A percentile compares a stretch with the other conserved stretches of the same genome.
Conservation (phyloP, 2,329 filamentous ascomycete genomes). For the Thelonectria blattea region DNA sequence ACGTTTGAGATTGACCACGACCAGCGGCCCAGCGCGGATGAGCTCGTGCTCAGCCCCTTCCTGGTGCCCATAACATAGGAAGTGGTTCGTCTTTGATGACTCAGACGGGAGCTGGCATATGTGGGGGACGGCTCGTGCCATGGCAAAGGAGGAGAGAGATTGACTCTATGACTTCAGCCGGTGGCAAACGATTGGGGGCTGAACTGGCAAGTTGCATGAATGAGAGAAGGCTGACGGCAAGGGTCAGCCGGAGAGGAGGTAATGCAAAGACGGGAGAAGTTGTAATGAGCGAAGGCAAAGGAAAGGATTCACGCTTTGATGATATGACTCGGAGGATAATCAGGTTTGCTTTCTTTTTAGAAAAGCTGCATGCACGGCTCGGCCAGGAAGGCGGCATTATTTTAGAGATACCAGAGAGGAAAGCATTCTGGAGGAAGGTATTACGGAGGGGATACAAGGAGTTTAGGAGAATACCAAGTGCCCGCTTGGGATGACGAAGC, state of each 20-base stretch:
- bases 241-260: constrained; percentile 1
- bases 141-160: not conserved
- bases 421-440: constrained; percentile 20
- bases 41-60: constrained; percentile 84
- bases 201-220: no score
- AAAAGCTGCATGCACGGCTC: constrained; percentile 24
- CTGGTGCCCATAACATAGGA: constrained; percentile 68
- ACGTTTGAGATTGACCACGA: constrained; percentile 98
- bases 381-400: constrained; percentile 26
- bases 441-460: constrained; percentile 29
- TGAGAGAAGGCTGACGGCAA: not conserved
- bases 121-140: no score
- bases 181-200: not conserved
- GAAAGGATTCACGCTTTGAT: constrained; percentile 26
- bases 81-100: constrained; percentile 6
- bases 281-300: constrained; percentile 19
- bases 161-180: not conserved
- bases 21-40: constrained; percentile 88
- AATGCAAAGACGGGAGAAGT: not conserved
- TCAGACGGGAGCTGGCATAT: not conserved
- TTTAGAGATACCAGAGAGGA: constrained; percentile 32
- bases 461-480: constrained; percentile 23
- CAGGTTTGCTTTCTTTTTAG: constrained; percentile 36
- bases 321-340: constrained; percentile 33
- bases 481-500: not conserved